Percentiles rank a stretch among this genome's conserved stretches.
Conservation (phyloP, 106 monocot genomes). For the Dendrobium huoshanense region DNA sequence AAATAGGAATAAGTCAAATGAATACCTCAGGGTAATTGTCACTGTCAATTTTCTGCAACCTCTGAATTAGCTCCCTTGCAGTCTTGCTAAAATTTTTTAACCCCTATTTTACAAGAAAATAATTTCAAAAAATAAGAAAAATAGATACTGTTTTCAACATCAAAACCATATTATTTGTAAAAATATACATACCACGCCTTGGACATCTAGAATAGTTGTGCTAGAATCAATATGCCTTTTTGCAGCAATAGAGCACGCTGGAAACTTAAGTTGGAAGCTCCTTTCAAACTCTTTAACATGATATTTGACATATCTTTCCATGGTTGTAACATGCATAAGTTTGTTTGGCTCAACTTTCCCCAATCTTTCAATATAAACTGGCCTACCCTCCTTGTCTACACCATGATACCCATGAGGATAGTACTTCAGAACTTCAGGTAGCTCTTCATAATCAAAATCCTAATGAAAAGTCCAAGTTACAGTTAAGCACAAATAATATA, state of each 20-base stretch:
- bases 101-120: slow-evolving; percentile 17
- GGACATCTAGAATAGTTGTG: slow-evolving; percentile 75
- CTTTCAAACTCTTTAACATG: slow-evolving; percentile 69
- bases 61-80: slow-evolving; percentile 42
- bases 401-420: slow-evolving; percentile 80
- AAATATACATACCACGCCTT: slow-evolving; percentile 55
- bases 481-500: background rate
- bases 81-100: slow-evolving; percentile 62
- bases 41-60: slow-evolving; percentile 48
- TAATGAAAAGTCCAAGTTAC: background rate
- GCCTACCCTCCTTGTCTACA: slow-evolving; percentile 63
- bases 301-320: slow-evolving; percentile 60
- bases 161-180: background rate
- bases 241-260: slow-evolving; percentile 56
- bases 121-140: background rate
- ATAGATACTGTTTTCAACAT: background rate
- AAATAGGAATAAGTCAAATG: background rate
- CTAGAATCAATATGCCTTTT: slow-evolving; percentile 60
- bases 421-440: slow-evolving; percentile 46
- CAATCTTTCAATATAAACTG: slow-evolving; percentile 63
- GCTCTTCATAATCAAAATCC: slow-evolving; percentile 50
- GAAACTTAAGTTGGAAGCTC: slow-evolving; percentile 50
- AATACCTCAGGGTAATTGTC: slow-evolving; percentile 59
- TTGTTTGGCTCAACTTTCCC: slow-evolving; percentile 62
- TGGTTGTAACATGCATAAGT: slow-evolving; percentile 66